Base-by-base conservation (phyloP, 169 alveolate genomes). In the Plasmodium knowlesi region DNA sequence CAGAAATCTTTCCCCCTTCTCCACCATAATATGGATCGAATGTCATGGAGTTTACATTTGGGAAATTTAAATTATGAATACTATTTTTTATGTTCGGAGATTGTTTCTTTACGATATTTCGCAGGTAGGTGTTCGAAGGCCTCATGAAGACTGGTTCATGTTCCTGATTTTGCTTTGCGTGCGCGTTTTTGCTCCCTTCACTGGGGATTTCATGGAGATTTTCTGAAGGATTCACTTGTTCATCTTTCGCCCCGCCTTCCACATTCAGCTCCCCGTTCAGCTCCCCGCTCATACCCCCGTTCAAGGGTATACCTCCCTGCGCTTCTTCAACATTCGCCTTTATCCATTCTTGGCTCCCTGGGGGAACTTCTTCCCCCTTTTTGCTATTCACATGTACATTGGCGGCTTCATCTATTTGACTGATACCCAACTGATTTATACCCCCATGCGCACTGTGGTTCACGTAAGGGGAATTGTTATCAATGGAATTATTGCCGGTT, bases 11-110 rank as follows among this genome's bases (percentile, higher is more conserved):
- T 5, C 0, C 22, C 61, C 61, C 61, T 50, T 12, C 25, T 1
- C 22, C 14, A 16, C 25, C 16, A 10, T 85, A 9, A 54, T 6
- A 14, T 1, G 89, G 46, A 22, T 81, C 94, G 19, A 89, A 41
- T 16, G 94, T 89, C 80, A 89, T 81, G 5, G 94, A 79, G 10
- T 81, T 80, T 12, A 89, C 90, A 70, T 89, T 89, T 71, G 4
- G 6, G 14, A 89, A 57, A 16, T 61, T 57, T 25, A 67, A 25
- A 80, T 89, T 89, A 25, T 89, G 94, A 2, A 89, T 80, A 34
- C 94, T 89, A 80, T 89, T 89, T 89, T 80, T 78, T 14, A 67
- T 81, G 61, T 89, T 89, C 6, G 91, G 25, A 1, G 90, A 41
- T 89, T 79, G 57, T 30, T 81, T 89, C 32, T 28, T 89, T 43